Conservation (phyloP, 2,329 filamentous ascomycete genomes). For the Clarireedia hainanense region DNA sequence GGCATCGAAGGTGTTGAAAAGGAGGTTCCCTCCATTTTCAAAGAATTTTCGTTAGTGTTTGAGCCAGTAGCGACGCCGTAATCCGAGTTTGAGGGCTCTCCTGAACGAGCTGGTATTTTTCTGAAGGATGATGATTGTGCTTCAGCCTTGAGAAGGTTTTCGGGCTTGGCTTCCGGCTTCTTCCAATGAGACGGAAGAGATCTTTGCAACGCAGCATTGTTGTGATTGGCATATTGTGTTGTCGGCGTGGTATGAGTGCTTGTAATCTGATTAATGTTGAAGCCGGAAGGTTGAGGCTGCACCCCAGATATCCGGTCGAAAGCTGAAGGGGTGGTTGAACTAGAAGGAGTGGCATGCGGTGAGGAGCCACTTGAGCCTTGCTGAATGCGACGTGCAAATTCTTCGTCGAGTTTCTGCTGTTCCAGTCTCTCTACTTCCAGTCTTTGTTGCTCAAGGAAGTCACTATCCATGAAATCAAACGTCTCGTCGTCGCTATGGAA, state of each 20-base stretch:
- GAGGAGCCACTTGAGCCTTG: slow-evolving; percentile 5
- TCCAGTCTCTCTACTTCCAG: slow-evolving; percentile 33
- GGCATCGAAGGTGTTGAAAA: slow-evolving; percentile 10
- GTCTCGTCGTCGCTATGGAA: slow-evolving; percentile 21
- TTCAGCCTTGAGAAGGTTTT: not conserved
- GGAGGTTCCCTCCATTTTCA: slow-evolving; percentile 2
- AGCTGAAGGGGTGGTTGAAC: slow-evolving; percentile 15
- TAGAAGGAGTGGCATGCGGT: not conserved
- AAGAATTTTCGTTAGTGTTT: not conserved
- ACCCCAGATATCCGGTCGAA: slow-evolving; percentile 24
- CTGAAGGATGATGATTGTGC: not conserved
- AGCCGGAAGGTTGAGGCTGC: slow-evolving; percentile 10
- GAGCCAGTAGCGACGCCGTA: not conserved
- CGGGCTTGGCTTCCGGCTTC: not conserved
- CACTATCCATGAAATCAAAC: slow-evolving; percentile 14
- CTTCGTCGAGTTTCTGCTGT: slow-evolving; percentile 31
- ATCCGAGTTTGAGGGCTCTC: not conserved
- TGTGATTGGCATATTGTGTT: not conserved
- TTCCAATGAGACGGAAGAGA: not conserved
- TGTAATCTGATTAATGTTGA: not conserved
- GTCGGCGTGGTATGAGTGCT: not conserved
- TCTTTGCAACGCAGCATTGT: not conserved
- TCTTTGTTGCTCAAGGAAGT: slow-evolving; percentile 19
- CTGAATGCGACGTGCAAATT: slow-evolving; percentile 26
- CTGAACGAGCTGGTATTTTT: no score